Conservation (phyloP, 257 asterid species). For the Nicotiana tomentosiformis region DNA sequence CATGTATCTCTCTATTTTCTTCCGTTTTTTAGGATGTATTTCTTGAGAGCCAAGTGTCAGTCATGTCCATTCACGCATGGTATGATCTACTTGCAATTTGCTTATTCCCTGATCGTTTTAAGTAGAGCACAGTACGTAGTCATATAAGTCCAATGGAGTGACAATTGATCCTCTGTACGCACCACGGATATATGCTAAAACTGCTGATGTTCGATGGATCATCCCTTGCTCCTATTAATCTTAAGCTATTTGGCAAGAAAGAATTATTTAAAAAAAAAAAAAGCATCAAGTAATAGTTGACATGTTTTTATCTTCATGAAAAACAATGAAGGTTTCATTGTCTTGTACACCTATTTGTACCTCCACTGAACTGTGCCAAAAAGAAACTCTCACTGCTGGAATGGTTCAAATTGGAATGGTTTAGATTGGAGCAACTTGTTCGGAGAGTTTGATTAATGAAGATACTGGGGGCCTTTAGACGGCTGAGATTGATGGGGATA, state of each 20-base stretch:
- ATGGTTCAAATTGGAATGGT: too few species aligned
- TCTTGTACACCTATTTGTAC: background rate
- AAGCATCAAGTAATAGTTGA: background rate
- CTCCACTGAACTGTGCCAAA: background rate
- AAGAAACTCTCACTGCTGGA: background rate
- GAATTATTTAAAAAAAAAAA: background rate
- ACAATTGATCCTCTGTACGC: background rate
- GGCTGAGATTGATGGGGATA: too few species aligned
- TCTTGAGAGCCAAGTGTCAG: background rate
- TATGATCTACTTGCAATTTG: background rate
- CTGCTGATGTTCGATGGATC: background rate
- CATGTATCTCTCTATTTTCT: background rate
- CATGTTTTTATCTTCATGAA: background rate
- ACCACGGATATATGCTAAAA: background rate
- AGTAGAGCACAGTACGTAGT: background rate
- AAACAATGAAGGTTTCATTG: background rate
- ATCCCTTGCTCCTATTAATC: background rate
- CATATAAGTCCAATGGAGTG: background rate
- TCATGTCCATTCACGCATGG: background rate
- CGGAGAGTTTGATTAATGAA: too few species aligned
- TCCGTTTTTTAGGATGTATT: constrained; percentile 1
- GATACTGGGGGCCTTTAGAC: too few species aligned
- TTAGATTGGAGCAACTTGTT: too few species aligned
- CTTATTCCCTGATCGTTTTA: background rate
- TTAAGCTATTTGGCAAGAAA: background rate